Evolutionary conservation across 345 rosid species (phyloP).

Genomic region (Mallotus nudiflorus): DNA sequence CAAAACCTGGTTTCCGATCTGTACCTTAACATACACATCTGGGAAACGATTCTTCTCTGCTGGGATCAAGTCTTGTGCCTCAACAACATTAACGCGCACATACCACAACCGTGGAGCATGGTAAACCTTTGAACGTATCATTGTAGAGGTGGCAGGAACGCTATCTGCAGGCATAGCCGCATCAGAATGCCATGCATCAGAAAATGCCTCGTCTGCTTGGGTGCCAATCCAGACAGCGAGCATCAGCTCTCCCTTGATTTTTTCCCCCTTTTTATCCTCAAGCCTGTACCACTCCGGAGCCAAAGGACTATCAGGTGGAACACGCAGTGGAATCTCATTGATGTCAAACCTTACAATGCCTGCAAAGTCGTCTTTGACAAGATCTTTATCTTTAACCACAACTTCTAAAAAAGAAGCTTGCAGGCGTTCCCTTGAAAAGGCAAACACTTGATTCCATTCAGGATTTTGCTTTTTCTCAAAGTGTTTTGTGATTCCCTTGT

Average conservation of each 20-base stretch:
- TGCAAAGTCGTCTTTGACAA: conserved; percentile 30
- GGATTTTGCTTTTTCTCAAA: conserved; percentile 35
- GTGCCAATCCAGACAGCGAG: conserved; percentile 44
- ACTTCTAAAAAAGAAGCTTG: conserved; percentile 35
- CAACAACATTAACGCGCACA: conserved; percentile 34
- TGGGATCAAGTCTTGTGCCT: conserved; percentile 39
- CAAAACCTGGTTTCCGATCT: conserved; percentile 33
- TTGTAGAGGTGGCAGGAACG: conserved; percentile 20
- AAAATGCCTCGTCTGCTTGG: conserved; percentile 37
- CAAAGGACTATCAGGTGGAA: conserved; percentile 39
- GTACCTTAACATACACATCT: conserved; percentile 35
- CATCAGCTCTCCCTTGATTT: conserved; percentile 37
- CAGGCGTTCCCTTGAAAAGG: conserved; percentile 39
- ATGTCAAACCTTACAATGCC: conserved; percentile 31
- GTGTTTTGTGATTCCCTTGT: conserved; percentile 38
- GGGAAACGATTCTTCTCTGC: conserved; percentile 31
- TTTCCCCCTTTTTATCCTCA: conserved; percentile 33
- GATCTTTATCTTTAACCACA: conserved; percentile 34
- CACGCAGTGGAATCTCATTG: conserved; percentile 33
- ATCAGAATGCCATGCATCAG: conserved; percentile 41
- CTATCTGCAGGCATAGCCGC: conserved; percentile 30
- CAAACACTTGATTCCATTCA: conserved; percentile 39
- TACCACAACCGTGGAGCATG: conserved; percentile 39
- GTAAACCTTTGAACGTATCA: conserved; percentile 38
- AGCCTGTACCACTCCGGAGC: conserved; percentile 42